Base-by-base conservation (phyloP, 352 stramenopile species). In the Pythium vanterpoolii region DNA sequence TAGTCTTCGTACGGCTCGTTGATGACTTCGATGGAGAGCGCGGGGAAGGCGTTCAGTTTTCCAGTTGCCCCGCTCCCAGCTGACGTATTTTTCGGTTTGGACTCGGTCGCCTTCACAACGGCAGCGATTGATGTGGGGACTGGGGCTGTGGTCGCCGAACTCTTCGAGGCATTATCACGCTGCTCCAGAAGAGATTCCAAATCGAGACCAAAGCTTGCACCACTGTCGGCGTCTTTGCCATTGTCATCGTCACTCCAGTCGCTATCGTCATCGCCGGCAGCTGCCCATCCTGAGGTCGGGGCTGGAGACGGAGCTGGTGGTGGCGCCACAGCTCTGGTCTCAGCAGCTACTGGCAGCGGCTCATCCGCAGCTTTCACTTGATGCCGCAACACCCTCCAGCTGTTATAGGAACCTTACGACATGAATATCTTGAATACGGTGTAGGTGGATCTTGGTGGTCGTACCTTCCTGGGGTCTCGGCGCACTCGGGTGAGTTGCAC, bases 401-500 rank as follows among this genome's bases (percentile, higher is more conserved):
- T 90, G 13, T 19, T 36, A 18, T 5, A 1, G 27, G 7, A 19
- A 3, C 5, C 34, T 5, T 10, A 26, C 38, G 28, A 27, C 18
- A 8, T 31, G 14, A 60, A 14, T 6, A 26, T 31, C 16, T 8
- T 30, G n/a, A 10, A 19, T 11, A 11, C 31, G 23, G 10, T 30
- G 47, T 6, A 11, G 10, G 13, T 18, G 31, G 4, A 23, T 13
- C 5, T n/a, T 24, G 11, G 19, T 7, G 27, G 24, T 11, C 34
- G 33, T 69, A 81, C 73, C 73, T 87, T 3, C 81, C 78, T 10
- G 75, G 43, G 0, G 62, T 72, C 46, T 90, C 70, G 0, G 73
- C 86, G 59, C 85, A 95, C 1, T 76, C 73, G n/a, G 79, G 66
- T 6, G 85, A 84, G 57, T 95, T 95, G 73, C 85, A 95, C 10